Evolutionary conservation across 495 filamentous ascomycete species (phyloP).

Genomic region (Rhypophila decipiens): DNA sequence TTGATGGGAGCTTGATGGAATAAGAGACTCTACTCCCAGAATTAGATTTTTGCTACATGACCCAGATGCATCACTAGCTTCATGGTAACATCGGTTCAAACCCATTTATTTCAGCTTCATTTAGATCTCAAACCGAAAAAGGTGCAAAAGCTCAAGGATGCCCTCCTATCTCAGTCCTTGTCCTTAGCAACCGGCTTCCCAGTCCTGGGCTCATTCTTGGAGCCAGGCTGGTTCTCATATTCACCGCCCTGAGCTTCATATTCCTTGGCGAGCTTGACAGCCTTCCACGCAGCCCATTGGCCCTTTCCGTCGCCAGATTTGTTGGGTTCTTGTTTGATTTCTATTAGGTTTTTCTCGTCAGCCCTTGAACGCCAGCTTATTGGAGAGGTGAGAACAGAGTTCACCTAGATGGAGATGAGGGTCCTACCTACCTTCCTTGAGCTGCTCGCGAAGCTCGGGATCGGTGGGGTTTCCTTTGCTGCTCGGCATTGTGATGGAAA

Average conservation of each 20-base stretch:
- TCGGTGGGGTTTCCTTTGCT: conserved; percentile 49
- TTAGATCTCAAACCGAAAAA: too few species aligned
- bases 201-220: conserved; percentile 46
- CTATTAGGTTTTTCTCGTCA: too few species aligned
- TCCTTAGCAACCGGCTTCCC: conserved; percentile 39
- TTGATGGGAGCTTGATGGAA: too few species aligned
- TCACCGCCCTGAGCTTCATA: conserved; percentile 47
- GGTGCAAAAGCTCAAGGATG: too few species aligned
- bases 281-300: conserved; percentile 54
- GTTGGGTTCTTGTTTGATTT: conserved; percentile 47
- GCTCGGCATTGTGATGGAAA: conserved; percentile 17
- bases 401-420: too few species aligned
- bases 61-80: too few species aligned
- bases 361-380: too few species aligned
- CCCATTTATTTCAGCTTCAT: too few species aligned
- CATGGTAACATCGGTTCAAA: too few species aligned
- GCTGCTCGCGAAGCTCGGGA: conserved; percentile 43
- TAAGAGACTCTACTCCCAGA: too few species aligned
- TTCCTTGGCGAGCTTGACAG: conserved; percentile 47
- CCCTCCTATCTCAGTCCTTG: conserved; percentile 16
- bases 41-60: too few species aligned
- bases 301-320: conserved; percentile 50
- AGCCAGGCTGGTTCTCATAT: conserved; percentile 46
- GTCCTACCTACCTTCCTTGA: conserved; percentile 41
- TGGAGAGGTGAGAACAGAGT: too few species aligned